Percentiles rank a stretch among this genome's conserved stretches.
phyloP scores from a whole-genome alignment of 129 eudicot species.

The Flaveria ramosissima region DNA sequence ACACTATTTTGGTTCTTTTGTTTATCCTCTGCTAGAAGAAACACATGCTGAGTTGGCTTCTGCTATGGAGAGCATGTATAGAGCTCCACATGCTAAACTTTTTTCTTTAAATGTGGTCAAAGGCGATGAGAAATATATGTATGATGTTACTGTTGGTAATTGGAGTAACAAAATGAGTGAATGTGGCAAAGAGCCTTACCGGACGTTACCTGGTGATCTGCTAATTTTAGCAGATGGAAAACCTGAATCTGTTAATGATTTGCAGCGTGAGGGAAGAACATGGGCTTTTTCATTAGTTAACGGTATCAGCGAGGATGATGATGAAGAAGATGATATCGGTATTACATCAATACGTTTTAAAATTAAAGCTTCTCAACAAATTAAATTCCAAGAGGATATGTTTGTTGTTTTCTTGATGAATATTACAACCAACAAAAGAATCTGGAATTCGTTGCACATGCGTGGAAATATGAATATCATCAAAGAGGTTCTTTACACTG shows the following conservation, averaged over 20 bases:
- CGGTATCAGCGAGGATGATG: conserved; percentile 9
- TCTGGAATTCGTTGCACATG: conserved; percentile 55
- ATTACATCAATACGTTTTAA: conserved; percentile 19
- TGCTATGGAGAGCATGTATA: conserved; percentile 37
- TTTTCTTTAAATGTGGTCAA: conserved; percentile 10
- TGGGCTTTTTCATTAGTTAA: conserved; percentile 43
- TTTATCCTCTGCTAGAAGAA: conserved; percentile 51
- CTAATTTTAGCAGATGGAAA: conserved; percentile 34
- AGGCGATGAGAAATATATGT: neutral
- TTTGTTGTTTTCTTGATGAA: conserved; percentile 45
- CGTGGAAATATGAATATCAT: conserved; percentile 37
- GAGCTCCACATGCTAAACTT: conserved; percentile 55
- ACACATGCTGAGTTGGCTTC: conserved; percentile 51
- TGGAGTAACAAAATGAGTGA: conserved; percentile 52
- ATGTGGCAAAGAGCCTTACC: conserved; percentile 50
- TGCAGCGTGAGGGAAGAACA: conserved; percentile 29
- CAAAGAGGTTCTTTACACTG: conserved; percentile 34
- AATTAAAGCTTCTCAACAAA: conserved; percentile 22
- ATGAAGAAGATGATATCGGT: conserved; percentile 15
- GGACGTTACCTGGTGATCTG: conserved; percentile 63
- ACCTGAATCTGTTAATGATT: conserved; percentile 38
- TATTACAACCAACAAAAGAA: conserved; percentile 42
- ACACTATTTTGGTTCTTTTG: conserved; percentile 44
- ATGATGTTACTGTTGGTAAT: conserved; percentile 33
- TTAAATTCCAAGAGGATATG: conserved; percentile 32